A percentile compares a stretch with the other conserved stretches of the same genome.
Evolutionary conservation across 1,284 basidiomycete genomes (phyloP).

Genomic region (Trichosporon inkin): DNA sequence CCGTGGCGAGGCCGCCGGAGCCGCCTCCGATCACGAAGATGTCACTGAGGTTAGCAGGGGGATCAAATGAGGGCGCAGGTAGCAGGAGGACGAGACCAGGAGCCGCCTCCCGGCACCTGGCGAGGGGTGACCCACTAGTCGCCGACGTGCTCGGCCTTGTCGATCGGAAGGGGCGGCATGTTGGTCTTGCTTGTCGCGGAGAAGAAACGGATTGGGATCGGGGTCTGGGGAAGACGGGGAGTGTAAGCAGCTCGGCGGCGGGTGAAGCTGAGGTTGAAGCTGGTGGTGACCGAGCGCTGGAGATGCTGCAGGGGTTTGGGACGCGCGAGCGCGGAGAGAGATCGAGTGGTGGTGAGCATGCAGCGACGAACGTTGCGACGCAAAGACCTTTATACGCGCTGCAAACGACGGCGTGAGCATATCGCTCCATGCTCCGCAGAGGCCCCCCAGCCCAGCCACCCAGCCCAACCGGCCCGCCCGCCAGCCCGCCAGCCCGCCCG

Average conservation of each 20-base stretch:
- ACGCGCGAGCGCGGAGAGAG: slow-evolving; percentile 1
- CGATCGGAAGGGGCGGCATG: slow-evolving; percentile 48
- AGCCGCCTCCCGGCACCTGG: no score
- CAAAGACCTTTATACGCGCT: not conserved
- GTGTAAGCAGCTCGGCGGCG: not conserved
- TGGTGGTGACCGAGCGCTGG: not conserved
- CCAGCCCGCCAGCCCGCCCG: no score
- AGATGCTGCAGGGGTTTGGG: not conserved
- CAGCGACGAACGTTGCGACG: slow-evolving; percentile 6
- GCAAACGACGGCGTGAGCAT: not conserved
- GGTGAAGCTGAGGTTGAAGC: not conserved
- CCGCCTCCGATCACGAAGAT: slow-evolving; percentile 50
- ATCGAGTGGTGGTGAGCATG: slow-evolving; percentile 3
- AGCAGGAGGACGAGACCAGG: no score
- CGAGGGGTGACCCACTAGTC: slow-evolving; percentile 50
- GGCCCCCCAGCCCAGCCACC: not conserved
- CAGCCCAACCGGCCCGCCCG: no score
- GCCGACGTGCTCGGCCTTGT: slow-evolving; percentile 36
- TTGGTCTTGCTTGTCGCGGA: slow-evolving; percentile 21
- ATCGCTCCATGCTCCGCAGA: not conserved
- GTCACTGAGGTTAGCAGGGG: slow-evolving; percentile 31
- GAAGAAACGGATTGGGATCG: slow-evolving; percentile 23
- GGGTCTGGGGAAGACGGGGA: not conserved
- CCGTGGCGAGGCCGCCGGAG: slow-evolving; percentile 50
- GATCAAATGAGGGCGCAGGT: no score